These are phyloP conservation scores for Fusarium lateritium DNA, from an alignment of 2,329 filamentous ascomycete species.

Conservation along the genomic window DNA sequence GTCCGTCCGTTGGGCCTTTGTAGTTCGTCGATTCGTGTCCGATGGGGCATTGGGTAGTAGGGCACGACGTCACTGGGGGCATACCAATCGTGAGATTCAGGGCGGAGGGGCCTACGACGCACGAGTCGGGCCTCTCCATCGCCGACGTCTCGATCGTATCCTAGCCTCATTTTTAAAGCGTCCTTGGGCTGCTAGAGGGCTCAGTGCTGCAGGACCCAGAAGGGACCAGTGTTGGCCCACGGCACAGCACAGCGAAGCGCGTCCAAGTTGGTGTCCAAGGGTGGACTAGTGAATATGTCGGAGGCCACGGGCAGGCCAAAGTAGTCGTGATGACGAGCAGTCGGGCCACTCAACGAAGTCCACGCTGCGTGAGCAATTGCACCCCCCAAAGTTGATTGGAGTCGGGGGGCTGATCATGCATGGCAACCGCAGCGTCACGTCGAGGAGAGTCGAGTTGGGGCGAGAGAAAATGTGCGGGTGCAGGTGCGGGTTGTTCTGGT, in stretches of 20 bases:
- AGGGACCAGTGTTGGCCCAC: constrained; percentile 45
- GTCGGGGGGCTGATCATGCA: constrained; percentile 50
- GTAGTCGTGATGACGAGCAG: constrained; percentile 40
- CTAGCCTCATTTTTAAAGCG: constrained; percentile 52
- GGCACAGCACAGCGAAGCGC: constrained; percentile 31
- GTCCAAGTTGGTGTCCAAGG: constrained; percentile 34
- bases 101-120: constrained; percentile 49
- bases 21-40: constrained; percentile 49
- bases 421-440: constrained; percentile 50
- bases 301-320: constrained; percentile 38
- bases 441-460: constrained; percentile 36
- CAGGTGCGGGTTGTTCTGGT: constrained; percentile 28
- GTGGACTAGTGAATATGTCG: constrained; percentile 39
- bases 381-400: constrained; percentile 49
- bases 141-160: constrained; percentile 51
- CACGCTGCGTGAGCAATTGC: constrained; percentile 50
- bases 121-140: constrained; percentile 48
- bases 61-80: constrained; percentile 46
- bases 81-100: constrained; percentile 48
- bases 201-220: constrained; percentile 34
- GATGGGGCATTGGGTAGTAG: constrained; percentile 51
- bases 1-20: constrained; percentile 53
- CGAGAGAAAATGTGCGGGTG: constrained; percentile 40
- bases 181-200: constrained; percentile 39
- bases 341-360: constrained; percentile 49